A percentile compares a stretch with the other conserved stretches of the same genome.
These are phyloP conservation scores for Aureobasidium sp. DNA, from an alignment of 2,329 filamentous ascomycete genomes.

Conservation along the genomic window DNA sequence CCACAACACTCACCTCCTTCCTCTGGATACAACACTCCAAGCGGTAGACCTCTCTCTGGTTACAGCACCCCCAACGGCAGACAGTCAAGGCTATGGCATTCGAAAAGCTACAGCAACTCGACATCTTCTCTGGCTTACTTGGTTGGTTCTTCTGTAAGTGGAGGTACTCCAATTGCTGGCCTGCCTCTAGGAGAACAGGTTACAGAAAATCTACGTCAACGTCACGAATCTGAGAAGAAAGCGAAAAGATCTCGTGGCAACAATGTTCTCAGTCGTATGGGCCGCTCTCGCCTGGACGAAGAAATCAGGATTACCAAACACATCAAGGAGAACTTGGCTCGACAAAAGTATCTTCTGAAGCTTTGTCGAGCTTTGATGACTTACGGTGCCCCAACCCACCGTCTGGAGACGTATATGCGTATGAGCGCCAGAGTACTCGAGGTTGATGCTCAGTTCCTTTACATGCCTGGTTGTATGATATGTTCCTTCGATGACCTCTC, in stretches of 20 bases:
- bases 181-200: constrained; percentile 31
- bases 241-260: constrained; percentile 20
- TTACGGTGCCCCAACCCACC: constrained; percentile 84
- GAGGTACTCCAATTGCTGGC: constrained; percentile 33
- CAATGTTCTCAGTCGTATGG: constrained; percentile 28
- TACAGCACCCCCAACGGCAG: neutral
- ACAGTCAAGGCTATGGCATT: constrained; percentile 27
- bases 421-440: constrained; percentile 85
- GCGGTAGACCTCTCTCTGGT: constrained; percentile 10
- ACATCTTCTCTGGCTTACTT: constrained; percentile 34
- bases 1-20: constrained; percentile 32
- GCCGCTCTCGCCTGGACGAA: constrained; percentile 34
- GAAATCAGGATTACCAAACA: constrained; percentile 52
- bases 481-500: constrained; percentile 72
- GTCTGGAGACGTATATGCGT: constrained; percentile 82
- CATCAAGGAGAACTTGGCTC: constrained; percentile 60
- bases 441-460: constrained; percentile 82
- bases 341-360: constrained; percentile 75
- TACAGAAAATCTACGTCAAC: constrained; percentile 30
- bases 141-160: constrained; percentile 35
- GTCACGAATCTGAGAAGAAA: constrained; percentile 26
- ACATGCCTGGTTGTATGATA: constrained; percentile 88
- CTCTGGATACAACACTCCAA: constrained; percentile 36
- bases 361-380: constrained; percentile 81
- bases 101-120: constrained; percentile 27